Evolutionary conservation across 2,329 filamentous ascomycete genomes (phyloP).

Genomic region (Aspergillus sp.): DNA sequence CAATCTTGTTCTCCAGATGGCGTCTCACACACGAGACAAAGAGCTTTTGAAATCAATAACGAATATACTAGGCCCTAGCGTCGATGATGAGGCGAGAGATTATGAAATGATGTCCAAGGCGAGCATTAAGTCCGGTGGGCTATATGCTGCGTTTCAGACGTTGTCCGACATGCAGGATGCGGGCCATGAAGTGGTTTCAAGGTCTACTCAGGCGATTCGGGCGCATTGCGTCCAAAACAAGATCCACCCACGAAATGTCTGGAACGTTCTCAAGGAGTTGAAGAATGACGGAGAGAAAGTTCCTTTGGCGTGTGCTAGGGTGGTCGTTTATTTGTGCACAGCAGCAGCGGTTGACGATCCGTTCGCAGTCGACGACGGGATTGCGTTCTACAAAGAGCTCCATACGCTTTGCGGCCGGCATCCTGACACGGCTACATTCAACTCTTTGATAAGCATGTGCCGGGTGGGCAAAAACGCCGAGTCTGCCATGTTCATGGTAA

Average conservation of each 20-base stretch:
- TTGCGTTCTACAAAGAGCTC: slow-evolving; percentile 62
- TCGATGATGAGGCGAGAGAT: slow-evolving; percentile 62
- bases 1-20: slow-evolving; percentile 69
- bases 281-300: slow-evolving; percentile 49
- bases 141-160: slow-evolving; percentile 66
- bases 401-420: slow-evolving; percentile 48
- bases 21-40: slow-evolving; percentile 67
- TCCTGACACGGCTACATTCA: slow-evolving; percentile 56
- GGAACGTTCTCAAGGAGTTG: slow-evolving; percentile 58
- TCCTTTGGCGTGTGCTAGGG: slow-evolving; percentile 48
- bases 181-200: slow-evolving; percentile 56
- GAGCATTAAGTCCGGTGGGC: slow-evolving; percentile 61
- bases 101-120: slow-evolving; percentile 77
- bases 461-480: slow-evolving; percentile 48
- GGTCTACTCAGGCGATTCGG: slow-evolving; percentile 65
- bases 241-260: slow-evolving; percentile 51
- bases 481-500: slow-evolving; percentile 60
- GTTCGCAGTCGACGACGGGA: slow-evolving; percentile 48
- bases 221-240: slow-evolving; percentile 52
- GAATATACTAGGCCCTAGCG: slow-evolving; percentile 60
- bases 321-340: slow-evolving; percentile 54
- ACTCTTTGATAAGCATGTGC: slow-evolving; percentile 57
- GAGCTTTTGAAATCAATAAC: slow-evolving; percentile 71
- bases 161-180: slow-evolving; percentile 72
- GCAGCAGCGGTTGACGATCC: slow-evolving; percentile 35